phyloP scores from a whole-genome alignment of 192 early-diverging fungal genomes.

The Chytriomyces hyalinus region DNA sequence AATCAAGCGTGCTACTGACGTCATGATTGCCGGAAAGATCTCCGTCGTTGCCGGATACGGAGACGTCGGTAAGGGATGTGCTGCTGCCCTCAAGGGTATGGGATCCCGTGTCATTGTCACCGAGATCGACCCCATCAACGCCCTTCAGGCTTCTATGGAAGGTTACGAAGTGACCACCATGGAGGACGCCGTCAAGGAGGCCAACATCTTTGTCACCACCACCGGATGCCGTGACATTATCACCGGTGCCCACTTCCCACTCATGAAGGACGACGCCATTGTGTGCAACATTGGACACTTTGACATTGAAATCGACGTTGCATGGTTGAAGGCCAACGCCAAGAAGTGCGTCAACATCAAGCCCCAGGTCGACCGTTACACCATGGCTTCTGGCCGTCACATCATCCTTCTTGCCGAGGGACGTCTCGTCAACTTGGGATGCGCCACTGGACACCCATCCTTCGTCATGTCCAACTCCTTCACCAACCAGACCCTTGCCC shows the following conservation, averaged over 20 bases:
- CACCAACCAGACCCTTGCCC: constrained; percentile 97
- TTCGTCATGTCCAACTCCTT: constrained; percentile 99
- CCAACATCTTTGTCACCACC: constrained; percentile 98
- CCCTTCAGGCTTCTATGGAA: constrained; percentile 98
- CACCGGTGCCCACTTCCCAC: constrained; percentile 86
- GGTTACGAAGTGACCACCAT: constrained; percentile 99
- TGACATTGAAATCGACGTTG: constrained; percentile 98
- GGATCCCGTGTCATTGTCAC: constrained; percentile 97
- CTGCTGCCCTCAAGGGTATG: constrained; percentile 96
- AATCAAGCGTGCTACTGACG: constrained; percentile 99
- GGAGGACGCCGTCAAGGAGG: constrained; percentile 90
- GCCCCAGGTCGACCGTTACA: constrained; percentile 97
- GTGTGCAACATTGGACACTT: constrained; percentile 99
- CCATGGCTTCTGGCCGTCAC: constrained; percentile 87
- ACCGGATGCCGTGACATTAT: constrained; percentile 99
- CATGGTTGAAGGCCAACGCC: constrained; percentile 97
- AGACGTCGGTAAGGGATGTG: constrained; percentile 99
- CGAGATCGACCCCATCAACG: constrained; percentile 99
- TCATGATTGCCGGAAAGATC: constrained; percentile 99
- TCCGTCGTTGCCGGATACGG: constrained; percentile 98
- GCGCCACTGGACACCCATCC: constrained; percentile 97
- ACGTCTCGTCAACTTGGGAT: constrained; percentile 98
- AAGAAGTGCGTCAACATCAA: constrained; percentile 91
- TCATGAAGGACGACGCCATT: constrained; percentile 98
- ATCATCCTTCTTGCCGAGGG: constrained; percentile 98